Evolutionary conservation across 2,329 filamentous ascomycete species (phyloP).

Genomic region (Ophiosphaerella korrae): DNA sequence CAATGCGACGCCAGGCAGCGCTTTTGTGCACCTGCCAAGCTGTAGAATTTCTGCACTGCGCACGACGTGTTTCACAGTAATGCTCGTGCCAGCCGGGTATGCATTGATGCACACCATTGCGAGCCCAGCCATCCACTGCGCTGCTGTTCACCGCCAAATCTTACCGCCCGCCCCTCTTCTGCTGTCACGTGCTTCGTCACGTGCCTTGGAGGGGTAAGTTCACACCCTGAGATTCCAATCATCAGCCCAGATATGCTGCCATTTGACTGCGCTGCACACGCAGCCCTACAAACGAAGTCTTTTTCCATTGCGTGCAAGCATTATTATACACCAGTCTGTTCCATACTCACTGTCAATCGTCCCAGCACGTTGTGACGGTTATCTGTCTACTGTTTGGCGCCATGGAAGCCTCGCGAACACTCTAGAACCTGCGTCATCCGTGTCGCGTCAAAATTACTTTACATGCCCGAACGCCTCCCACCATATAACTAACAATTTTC

Average conservation of each 20-base stretch:
- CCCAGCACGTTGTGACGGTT: background rate
- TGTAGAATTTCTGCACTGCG: conserved; percentile 16
- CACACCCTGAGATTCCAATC: no score
- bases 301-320: no score
- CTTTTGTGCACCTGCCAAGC: conserved; percentile 30
- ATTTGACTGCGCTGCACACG: no score
- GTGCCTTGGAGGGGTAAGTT: conserved; percentile 41
- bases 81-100: conserved; percentile 13
- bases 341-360: no score
- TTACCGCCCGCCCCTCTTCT: conserved; percentile 16
- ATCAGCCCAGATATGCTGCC: no score
- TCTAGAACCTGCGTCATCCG: conserved; percentile 30
- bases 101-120: conserved; percentile 13
- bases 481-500: background rate
- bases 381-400: conserved; percentile 13
- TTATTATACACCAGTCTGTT: no score
- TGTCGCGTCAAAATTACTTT: conserved; percentile 26
- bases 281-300: no score
- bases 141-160: conserved; percentile 44
- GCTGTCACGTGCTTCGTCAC: conserved; percentile 17
- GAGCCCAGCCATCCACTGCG: conserved; percentile 29
- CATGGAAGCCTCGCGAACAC: conserved; percentile 31
- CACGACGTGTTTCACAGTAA: conserved; percentile 26
- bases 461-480: conserved; percentile 12
- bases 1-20: conserved; percentile 38